Percentiles rank a stretch among this genome's conserved stretches.
Conservation (phyloP, 352 stramenopile genomes). For the Globisporangium sylvaticum region DNA sequence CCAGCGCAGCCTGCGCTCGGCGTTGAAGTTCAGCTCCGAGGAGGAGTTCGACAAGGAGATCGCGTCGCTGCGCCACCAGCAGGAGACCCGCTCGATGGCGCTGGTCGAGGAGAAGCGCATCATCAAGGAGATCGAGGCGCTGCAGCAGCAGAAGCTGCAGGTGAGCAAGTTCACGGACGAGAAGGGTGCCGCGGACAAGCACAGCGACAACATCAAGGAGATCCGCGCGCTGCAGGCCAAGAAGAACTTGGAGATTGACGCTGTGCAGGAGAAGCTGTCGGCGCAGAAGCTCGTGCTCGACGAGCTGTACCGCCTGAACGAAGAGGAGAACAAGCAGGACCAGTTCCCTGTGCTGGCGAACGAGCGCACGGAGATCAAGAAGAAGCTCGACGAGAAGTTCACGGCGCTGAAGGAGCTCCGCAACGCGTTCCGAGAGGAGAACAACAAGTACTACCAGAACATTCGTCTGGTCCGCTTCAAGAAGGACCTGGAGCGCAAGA, state of each 20-base stretch:
- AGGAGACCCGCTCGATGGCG: constrained; percentile 96
- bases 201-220: constrained; percentile 80
- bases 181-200: constrained; percentile 76
- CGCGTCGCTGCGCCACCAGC: constrained; percentile 76
- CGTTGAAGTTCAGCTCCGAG: constrained; percentile 85
- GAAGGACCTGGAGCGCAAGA: constrained; percentile 80
- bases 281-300: constrained; percentile 87
- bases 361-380: constrained; percentile 88
- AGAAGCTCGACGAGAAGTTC: constrained; percentile 90
- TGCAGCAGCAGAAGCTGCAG: constrained; percentile 89
- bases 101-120: constrained; percentile 96
- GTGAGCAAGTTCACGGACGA: constrained; percentile 81
- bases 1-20: constrained; percentile 52
- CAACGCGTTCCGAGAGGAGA: constrained; percentile 88
- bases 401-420: constrained; percentile 83
- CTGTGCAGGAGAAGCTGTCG: constrained; percentile 90
- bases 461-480: constrained; percentile 84
- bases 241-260: constrained; percentile 95
- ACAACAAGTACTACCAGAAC: constrained; percentile 94
- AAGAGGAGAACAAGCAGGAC: constrained; percentile 86
- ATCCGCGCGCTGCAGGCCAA: constrained; percentile 63
- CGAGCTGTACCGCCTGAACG: constrained; percentile 85
- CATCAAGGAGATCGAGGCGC: constrained; percentile 95
- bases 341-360: constrained; percentile 79
- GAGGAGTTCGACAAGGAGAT: constrained; percentile 93